Base-by-base conservation (phyloP, 805 yeast species). In the Wickerhamomyces strasburgensis region DNA sequence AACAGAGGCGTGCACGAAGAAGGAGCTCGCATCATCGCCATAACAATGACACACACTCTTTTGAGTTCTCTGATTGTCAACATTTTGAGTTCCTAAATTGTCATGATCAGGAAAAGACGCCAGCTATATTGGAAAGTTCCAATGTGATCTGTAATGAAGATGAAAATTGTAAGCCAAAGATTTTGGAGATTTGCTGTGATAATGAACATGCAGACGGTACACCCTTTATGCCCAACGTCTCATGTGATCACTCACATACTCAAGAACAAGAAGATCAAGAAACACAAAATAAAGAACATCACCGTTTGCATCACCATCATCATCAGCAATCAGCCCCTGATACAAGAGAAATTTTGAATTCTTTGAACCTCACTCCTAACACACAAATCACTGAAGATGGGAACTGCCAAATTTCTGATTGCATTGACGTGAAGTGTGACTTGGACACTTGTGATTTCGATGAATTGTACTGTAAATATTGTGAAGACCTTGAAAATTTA, bases 101-200 rank as follows among this genome's bases (percentile, higher is more conserved):
- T 39, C 65, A 61, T 42, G 57, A 56, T 24, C 60, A 41, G 17
- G 42, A 35, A 16, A 17, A 37, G 5, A 43, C 38, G 33, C 42
- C 41, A 3, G 34, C 33, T n/a, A 37, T 47, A 2, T 25, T 42
- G 6, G 56, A 54, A 30, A 42, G 43, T 23, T 34, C 47, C 5
- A 29, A 24, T 16, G 11, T 48, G 14, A 31, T 34, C 2, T 54
- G 52, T 51, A 51, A 43, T 10, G 50, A 42, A 28, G 48, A 43
- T 42, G 57, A 59, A 37, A 40, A 50, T 27, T 65, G 69, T 44
- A 54, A 51, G 34, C 70, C 71, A 1, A 61, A 60, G 40, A 49
- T 66, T 14, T 49, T 67, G 27, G 71, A 66, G 41, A 55, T 66
- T 2, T 65, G 71, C 38, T 67, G 71, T 50, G 68, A 65, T 19